phyloP scores from a whole-genome alignment of 805 yeast species.

The Teunomyces stri region DNA sequence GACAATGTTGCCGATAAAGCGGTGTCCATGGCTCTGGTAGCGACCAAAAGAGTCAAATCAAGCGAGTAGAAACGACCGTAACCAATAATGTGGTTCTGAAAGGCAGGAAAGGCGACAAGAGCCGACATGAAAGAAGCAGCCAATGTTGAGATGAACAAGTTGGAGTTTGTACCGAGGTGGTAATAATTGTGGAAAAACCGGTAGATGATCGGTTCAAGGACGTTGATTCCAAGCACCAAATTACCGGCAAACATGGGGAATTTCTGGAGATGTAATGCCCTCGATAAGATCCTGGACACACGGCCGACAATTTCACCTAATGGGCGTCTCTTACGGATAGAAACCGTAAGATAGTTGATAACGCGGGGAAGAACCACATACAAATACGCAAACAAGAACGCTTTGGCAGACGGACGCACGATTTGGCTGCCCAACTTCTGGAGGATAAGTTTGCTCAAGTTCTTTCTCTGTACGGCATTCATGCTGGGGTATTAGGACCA shows the following conservation, averaged over 20 bases:
- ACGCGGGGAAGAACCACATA: constrained; percentile 34
- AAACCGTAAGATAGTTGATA: constrained; percentile 13
- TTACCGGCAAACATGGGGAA: constrained; percentile 36
- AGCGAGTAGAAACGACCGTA: constrained; percentile 31
- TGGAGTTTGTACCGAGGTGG: constrained; percentile 3
- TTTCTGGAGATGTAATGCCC: constrained; percentile 28
- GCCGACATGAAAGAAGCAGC: constrained; percentile 29
- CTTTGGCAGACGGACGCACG: constrained; percentile 20
- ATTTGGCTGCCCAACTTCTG: background rate
- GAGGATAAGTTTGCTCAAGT: background rate
- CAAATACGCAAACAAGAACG: constrained; percentile 32
- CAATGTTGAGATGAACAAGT: constrained; percentile 20
- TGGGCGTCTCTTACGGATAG: constrained; percentile 13
- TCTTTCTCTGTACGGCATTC: background rate
- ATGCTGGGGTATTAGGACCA: background rate
- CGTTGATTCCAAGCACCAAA: constrained; percentile 30
- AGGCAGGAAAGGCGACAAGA: constrained; percentile 26
- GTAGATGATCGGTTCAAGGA: constrained; percentile 14
- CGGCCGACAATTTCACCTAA: constrained; percentile 14
- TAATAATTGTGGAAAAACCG: constrained; percentile 6
- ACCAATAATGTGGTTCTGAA: constrained; percentile 28
- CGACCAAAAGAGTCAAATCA: constrained; percentile 35
- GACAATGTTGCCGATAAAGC: constrained; percentile 20
- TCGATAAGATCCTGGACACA: constrained; percentile 15
- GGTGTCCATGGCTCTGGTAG: constrained; percentile 37